Evolutionary conservation across 202 grass and related monocot species (phyloP).

Genomic region (Hordeum pubiflorum): DNA sequence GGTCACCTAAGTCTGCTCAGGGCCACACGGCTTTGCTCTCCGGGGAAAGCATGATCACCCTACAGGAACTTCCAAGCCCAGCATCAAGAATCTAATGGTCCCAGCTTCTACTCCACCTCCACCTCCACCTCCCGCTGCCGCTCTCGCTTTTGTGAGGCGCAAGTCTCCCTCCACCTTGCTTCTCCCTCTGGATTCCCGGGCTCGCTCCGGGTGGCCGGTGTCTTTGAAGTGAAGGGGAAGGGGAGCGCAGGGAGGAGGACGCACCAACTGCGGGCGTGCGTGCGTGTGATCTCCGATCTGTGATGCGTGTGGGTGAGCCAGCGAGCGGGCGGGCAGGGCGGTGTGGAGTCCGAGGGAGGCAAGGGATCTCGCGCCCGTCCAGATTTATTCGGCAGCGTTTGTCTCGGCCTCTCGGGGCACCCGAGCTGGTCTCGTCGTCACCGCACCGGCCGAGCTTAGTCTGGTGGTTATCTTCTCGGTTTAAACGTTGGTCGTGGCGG

Average conservation of each 20-base stretch:
- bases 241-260: constrained; percentile 26
- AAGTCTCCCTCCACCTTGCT: constrained; percentile 15
- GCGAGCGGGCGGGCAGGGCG: neutral
- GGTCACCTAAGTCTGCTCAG: neutral
- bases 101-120: neutral
- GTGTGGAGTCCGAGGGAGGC: constrained; percentile 31
- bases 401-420: neutral
- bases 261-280: constrained; percentile 33
- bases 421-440: neutral
- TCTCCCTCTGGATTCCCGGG: constrained; percentile 14
- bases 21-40: neutral
- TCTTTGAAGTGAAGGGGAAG: constrained; percentile 63
- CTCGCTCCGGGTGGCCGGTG: constrained; percentile 32
- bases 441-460: neutral
- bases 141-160: constrained; percentile 27
- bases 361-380: constrained; percentile 21
- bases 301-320: neutral
- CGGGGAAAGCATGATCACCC: constrained; percentile 15
- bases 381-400: constrained; percentile 21
- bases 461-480: neutral
- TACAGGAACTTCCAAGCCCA: neutral
- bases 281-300: neutral
- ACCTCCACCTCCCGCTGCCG: neutral
- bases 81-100: constrained; percentile 14
- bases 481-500: neutral